phyloP scores from a whole-genome alignment of 2,329 filamentous ascomycete species.

The Chaetomium sp. region DNA sequence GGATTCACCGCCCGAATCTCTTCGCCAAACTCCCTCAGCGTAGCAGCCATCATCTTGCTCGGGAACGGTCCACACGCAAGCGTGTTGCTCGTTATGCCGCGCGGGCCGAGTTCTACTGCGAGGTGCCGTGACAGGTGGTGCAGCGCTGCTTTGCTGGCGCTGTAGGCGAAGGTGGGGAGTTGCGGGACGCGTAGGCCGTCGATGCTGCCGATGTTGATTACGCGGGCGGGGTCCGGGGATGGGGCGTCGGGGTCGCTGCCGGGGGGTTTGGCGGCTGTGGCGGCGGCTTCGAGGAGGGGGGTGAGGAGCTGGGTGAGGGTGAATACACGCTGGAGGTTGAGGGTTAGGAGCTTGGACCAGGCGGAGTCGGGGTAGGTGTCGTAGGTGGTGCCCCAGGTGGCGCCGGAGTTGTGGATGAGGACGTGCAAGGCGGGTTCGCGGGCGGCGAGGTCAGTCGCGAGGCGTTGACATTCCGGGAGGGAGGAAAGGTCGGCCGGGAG shows the following conservation, averaged over 20 bases:
- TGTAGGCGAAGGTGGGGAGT: constrained; percentile 55
- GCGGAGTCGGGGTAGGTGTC: constrained; percentile 52
- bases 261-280: constrained; percentile 19
- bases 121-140: constrained; percentile 57
- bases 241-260: constrained; percentile 17
- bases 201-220: constrained; percentile 60
- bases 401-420: constrained; percentile 60
- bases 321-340: constrained; percentile 64
- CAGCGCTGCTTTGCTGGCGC: constrained; percentile 55
- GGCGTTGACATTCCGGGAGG: constrained; percentile 46
- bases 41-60: constrained; percentile 62
- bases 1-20: constrained; percentile 54
- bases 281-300: constrained; percentile 49
- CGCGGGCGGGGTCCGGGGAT: constrained; percentile 41
- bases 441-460: constrained; percentile 45
- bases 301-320: constrained; percentile 57
- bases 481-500: constrained; percentile 61
- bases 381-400: constrained; percentile 56
- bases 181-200: constrained; percentile 56
- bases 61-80: constrained; percentile 67
- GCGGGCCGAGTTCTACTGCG: constrained; percentile 52
- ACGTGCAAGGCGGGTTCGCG: constrained; percentile 51
- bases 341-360: constrained; percentile 54
- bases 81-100: constrained; percentile 58
- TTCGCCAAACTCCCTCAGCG: constrained; percentile 49